Percentiles rank a stretch among this genome's conserved stretches.
These are phyloP conservation scores for Moringa oleifera DNA, from an alignment of 345 rosid genomes.

Conservation along the genomic window DNA sequence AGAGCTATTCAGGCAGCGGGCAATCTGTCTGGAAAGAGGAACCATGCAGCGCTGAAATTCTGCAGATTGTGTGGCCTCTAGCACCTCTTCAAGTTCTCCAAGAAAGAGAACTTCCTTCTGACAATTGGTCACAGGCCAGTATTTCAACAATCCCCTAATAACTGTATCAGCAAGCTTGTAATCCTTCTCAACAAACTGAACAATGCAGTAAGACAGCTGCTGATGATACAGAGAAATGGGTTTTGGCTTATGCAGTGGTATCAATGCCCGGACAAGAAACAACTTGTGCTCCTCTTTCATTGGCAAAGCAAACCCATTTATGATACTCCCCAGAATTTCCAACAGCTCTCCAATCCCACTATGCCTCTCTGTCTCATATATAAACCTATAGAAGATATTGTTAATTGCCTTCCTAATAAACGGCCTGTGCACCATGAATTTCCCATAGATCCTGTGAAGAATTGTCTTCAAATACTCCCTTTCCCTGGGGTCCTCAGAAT, in stretches of 20 bases:
- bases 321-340: slow-evolving; percentile 88
- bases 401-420: slow-evolving; percentile 79
- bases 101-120: slow-evolving; percentile 86
- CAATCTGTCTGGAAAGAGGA: slow-evolving; percentile 76
- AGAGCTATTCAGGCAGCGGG: slow-evolving; percentile 77
- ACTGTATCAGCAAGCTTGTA: slow-evolving; percentile 81
- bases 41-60: slow-evolving; percentile 88
- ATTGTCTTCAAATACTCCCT: slow-evolving; percentile 82
- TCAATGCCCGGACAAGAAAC: slow-evolving; percentile 79
- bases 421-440: slow-evolving; percentile 89
- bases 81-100: slow-evolving; percentile 91
- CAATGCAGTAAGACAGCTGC: slow-evolving; percentile 77
- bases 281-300: slow-evolving; percentile 95
- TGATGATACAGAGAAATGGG: slow-evolving; percentile 61
- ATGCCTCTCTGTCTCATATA: slow-evolving; percentile 86
- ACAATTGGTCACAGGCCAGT: slow-evolving; percentile 87
- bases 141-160: slow-evolving; percentile 76
- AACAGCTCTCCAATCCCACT: slow-evolving; percentile 73
- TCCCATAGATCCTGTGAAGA: slow-evolving; percentile 86
- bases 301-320: slow-evolving; percentile 89
- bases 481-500: slow-evolving; percentile 79
- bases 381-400: slow-evolving; percentile 72
- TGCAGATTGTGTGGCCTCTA: slow-evolving; percentile 75
- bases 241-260: slow-evolving; percentile 89
- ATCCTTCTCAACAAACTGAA: slow-evolving; percentile 93